These are phyloP conservation scores for Boeremia exigua DNA, from an alignment of 2,329 filamentous ascomycete genomes.

Conservation along the genomic window DNA sequence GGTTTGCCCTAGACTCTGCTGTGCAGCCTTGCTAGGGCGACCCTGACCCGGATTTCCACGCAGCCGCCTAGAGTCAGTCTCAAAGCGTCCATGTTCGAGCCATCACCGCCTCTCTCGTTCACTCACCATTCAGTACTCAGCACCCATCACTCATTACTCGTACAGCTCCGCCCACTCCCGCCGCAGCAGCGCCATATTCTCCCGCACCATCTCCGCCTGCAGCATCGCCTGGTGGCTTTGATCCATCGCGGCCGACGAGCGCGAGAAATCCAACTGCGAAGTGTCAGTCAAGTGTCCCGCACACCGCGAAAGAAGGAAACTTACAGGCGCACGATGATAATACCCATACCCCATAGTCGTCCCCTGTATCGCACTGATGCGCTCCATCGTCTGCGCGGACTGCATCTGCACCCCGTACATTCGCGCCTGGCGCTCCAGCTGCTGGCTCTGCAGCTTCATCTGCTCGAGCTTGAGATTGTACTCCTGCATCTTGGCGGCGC, in stretches of 20 bases:
- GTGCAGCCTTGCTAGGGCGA: too few relatives aligned
- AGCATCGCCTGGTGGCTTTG: conserved; percentile 17
- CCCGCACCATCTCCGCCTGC: conserved; percentile 21
- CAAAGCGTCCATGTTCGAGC: too few relatives aligned
- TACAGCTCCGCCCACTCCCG: conserved; percentile 20
- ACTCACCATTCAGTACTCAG: too few relatives aligned
- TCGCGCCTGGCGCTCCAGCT: background rate
- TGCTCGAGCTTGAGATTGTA: background rate
- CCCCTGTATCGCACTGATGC: background rate
- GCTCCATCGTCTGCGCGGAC: background rate
- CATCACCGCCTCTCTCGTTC: too few relatives aligned
- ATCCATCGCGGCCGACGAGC: conserved; percentile 18
- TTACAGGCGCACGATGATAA: background rate
- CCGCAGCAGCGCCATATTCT: conserved; percentile 19
- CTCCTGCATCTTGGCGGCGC: background rate
- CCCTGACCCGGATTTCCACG: too few relatives aligned
- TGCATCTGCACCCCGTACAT: background rate
- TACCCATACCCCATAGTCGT: background rate
- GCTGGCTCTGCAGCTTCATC: background rate
- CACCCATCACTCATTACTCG: too few relatives aligned
- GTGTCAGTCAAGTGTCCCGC: background rate
- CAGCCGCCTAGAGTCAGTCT: too few relatives aligned
- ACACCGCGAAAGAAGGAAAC: background rate
- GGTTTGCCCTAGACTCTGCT: too few relatives aligned
- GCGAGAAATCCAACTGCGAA: conserved; percentile 16